Conservation (phyloP, 2,329 filamentous ascomycete species). For the Calonectria pauciramosa region DNA sequence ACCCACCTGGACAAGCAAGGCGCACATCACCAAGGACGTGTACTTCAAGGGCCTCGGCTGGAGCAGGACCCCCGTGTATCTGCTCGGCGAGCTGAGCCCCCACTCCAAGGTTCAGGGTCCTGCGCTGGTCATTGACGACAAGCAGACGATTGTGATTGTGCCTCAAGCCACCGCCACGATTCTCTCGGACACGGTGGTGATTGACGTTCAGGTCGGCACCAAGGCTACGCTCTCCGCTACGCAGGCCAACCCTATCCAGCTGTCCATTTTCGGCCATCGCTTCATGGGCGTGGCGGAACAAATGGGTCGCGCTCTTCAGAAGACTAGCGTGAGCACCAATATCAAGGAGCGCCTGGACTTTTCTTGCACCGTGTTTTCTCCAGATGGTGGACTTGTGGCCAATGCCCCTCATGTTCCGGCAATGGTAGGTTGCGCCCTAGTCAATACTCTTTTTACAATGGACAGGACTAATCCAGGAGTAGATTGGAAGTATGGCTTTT, state of each 20-base stretch:
- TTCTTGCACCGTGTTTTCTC: slow-evolving; percentile 83
- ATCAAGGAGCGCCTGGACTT: slow-evolving; percentile 87
- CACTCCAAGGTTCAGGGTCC: slow-evolving; percentile 82
- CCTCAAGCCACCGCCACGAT: slow-evolving; percentile 83
- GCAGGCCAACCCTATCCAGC: slow-evolving; percentile 80
- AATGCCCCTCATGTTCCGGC: slow-evolving; percentile 81
- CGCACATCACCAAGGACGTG: slow-evolving; percentile 75
- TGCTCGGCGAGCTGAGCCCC: slow-evolving; percentile 78
- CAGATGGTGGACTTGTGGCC: slow-evolving; percentile 79
- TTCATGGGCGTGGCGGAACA: slow-evolving; percentile 90
- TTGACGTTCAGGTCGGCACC: slow-evolving; percentile 76
- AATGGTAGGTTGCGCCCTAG: not conserved
- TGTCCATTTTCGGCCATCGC: slow-evolving; percentile 83
- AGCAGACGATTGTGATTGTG: slow-evolving; percentile 90
- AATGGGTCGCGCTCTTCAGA: slow-evolving; percentile 83
- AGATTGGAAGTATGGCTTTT: slow-evolving; percentile 86
- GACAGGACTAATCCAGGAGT: slow-evolving; percentile 44
- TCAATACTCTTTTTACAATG: no score
- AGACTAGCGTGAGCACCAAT: slow-evolving; percentile 83
- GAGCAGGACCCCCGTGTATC: slow-evolving; percentile 83
- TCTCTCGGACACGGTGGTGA: slow-evolving; percentile 87
- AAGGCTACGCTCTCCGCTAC: slow-evolving; percentile 37
- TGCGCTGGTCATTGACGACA: slow-evolving; percentile 86
- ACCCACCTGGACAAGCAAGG: slow-evolving; percentile 68
- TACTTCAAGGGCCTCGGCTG: slow-evolving; percentile 85